A percentile compares a stretch with the other conserved stretches of the same genome.
Evolutionary conservation across 805 yeast species (phyloP).

Genomic region (Candida qinlingensis): DNA sequence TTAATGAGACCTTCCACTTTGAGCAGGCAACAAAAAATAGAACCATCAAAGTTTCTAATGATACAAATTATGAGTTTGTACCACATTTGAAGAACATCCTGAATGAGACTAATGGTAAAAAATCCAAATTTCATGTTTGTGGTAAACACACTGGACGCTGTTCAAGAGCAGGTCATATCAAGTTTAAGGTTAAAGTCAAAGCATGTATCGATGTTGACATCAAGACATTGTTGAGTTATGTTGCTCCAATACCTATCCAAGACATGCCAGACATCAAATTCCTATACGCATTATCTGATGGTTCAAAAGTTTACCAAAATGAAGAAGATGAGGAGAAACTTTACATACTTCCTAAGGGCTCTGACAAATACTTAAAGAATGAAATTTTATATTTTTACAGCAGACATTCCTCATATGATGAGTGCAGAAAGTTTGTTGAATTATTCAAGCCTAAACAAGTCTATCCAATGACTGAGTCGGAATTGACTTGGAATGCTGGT

Average conservation of each 20-base stretch:
- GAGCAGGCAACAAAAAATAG: slow-evolving; percentile 20
- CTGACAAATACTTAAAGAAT: slow-evolving; percentile 29
- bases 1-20: slow-evolving; percentile 27
- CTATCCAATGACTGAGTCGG: slow-evolving; percentile 37
- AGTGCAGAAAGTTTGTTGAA: slow-evolving; percentile 30
- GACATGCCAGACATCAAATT: not conserved
- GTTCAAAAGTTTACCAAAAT: slow-evolving; percentile 23
- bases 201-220: slow-evolving; percentile 34
- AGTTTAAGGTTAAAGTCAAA: slow-evolving; percentile 26
- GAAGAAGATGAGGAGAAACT: not conserved
- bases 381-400: slow-evolving; percentile 36
- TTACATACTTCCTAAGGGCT: slow-evolving; percentile 29
- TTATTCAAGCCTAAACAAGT: slow-evolving; percentile 36
- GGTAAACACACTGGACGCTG: slow-evolving; percentile 10
- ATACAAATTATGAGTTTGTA: slow-evolving; percentile 1
- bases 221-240: slow-evolving; percentile 3
- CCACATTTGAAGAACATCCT: not conserved
- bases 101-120: not conserved
- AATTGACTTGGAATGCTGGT: slow-evolving; percentile 32
- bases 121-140: slow-evolving; percentile 13
- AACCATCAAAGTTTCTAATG: slow-evolving; percentile 4
- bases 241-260: slow-evolving; percentile 6
- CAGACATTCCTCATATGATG: slow-evolving; percentile 43
- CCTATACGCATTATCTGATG: slow-evolving; percentile 6
- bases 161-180: not conserved